These are phyloP conservation scores for Globisporangium uncinulatum DNA, from an alignment of 352 stramenopile genomes.

Conservation along the genomic window DNA sequence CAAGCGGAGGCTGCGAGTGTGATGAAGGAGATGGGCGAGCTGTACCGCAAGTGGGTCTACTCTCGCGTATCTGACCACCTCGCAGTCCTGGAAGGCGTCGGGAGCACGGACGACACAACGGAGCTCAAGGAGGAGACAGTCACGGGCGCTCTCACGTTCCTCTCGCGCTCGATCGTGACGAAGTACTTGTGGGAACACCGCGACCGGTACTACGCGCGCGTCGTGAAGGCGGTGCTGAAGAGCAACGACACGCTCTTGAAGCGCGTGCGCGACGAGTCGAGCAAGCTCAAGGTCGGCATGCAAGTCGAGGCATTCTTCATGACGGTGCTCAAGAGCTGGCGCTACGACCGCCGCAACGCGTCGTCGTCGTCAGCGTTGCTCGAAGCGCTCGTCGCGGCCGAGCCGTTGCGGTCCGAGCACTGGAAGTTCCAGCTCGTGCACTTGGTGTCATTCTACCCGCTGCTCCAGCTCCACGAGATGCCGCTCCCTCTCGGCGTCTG, in stretches of 20 bases:
- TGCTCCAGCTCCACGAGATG: constrained; percentile 40
- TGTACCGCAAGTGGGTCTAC: constrained; percentile 56
- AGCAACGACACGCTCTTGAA: constrained; percentile 46
- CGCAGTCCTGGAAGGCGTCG: constrained; percentile 33
- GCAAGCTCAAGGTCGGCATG: constrained; percentile 49
- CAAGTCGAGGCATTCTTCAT: constrained; percentile 55
- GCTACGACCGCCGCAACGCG: constrained; percentile 28
- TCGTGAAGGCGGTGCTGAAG: constrained; percentile 38
- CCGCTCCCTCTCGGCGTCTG: constrained; percentile 39
- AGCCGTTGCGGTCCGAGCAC: constrained; percentile 39
- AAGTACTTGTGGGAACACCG: constrained; percentile 46
- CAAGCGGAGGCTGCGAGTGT: constrained; percentile 28
- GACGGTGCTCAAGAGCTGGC: constrained; percentile 41
- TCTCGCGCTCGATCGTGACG: constrained; percentile 32
- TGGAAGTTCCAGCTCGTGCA: constrained; percentile 81
- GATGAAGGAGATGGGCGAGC: constrained; percentile 42
- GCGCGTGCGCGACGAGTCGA: constrained; percentile 42
- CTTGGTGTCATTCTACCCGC: constrained; percentile 57
- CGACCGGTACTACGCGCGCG: constrained; percentile 26
- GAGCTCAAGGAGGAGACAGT: constrained; percentile 42
- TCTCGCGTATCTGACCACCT: constrained; percentile 33
- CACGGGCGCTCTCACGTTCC: constrained; percentile 26
- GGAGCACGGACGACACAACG: constrained; percentile 6
- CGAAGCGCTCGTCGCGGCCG: constrained; percentile 24
- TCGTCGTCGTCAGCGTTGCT: constrained; percentile 17